Conservation (phyloP, 2,329 filamentous ascomycete species). For the Triangularia verruculosa region DNA sequence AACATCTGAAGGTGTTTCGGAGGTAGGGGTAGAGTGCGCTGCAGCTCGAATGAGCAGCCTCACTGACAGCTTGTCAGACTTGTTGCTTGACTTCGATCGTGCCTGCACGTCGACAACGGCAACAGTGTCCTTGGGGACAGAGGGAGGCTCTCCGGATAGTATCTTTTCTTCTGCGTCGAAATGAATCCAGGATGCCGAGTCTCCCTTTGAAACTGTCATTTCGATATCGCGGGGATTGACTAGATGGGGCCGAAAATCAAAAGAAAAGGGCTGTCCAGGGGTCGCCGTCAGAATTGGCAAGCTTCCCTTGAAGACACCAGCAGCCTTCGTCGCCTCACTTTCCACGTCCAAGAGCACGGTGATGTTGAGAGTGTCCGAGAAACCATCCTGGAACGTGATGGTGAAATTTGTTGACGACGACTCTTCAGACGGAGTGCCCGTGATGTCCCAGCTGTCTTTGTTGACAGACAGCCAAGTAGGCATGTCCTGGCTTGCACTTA, state of each 20-base stretch:
- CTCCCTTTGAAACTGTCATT: constrained; percentile 37
- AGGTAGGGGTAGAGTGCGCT: background rate
- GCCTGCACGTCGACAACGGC: constrained; percentile 30
- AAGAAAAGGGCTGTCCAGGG: constrained; percentile 41
- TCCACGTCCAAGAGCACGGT: constrained; percentile 42
- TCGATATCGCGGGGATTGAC: constrained; percentile 38
- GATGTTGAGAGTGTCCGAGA: constrained; percentile 56
- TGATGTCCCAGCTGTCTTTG: constrained; percentile 56
- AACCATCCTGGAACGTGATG: constrained; percentile 58
- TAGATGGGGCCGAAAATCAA: constrained; percentile 44
- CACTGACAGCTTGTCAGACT: constrained; percentile 39
- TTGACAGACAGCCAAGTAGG: constrained; percentile 72
- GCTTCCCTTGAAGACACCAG: constrained; percentile 37
- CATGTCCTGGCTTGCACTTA: constrained; percentile 51
- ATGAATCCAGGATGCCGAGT: constrained; percentile 43
- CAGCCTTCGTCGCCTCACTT: constrained; percentile 12
- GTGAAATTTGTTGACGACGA: constrained; percentile 61
- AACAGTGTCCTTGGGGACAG: constrained; percentile 28
- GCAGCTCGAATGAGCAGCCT: constrained; percentile 34
- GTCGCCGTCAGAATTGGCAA: constrained; percentile 40
- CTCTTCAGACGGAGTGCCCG: constrained; percentile 60
- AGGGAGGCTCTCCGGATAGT: constrained; percentile 42
- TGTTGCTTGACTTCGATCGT: constrained; percentile 32
- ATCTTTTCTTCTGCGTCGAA: constrained; percentile 34
- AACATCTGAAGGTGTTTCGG: constrained; percentile 15